Conservation (phyloP, 2,329 filamentous ascomycete genomes). For the Leptographium procerum region DNA sequence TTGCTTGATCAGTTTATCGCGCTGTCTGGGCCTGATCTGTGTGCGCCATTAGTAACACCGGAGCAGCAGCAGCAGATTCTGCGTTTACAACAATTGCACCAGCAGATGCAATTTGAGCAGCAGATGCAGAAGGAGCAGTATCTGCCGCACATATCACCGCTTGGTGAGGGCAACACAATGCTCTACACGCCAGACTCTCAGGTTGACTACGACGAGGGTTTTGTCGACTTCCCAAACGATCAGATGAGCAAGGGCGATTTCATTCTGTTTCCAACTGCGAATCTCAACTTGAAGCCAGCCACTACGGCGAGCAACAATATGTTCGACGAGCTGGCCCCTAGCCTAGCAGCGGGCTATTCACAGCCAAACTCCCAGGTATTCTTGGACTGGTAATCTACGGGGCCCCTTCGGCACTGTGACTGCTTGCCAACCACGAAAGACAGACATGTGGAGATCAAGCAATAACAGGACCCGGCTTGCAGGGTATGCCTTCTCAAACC, state of each 20-base stretch:
- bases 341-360: conserved; percentile 38
- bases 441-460: background rate
- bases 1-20: conserved; percentile 30
- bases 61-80: conserved; percentile 10
- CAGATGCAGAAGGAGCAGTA: conserved; percentile 4
- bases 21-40: conserved; percentile 25
- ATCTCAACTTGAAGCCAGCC: background rate
- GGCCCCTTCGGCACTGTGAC: background rate
- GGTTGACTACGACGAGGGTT: conserved; percentile 56
- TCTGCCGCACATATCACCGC: conserved; percentile 44
- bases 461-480: background rate
- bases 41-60: conserved; percentile 19
- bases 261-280: conserved; percentile 41
- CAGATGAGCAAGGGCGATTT: conserved; percentile 46
- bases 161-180: conserved; percentile 56
- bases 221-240: conserved; percentile 38
- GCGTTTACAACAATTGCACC: conserved; percentile 6
- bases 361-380: conserved; percentile 41
- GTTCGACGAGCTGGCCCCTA: conserved; percentile 37
- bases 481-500: background rate
- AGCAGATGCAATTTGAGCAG: conserved; percentile 2
- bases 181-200: conserved; percentile 56
- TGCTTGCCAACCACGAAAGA: background rate
- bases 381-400: background rate
- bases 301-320: conserved; percentile 23